A percentile compares a stretch with the other conserved stretches of the same genome.
phyloP scores from a whole-genome alignment of 495 filamentous ascomycete species.

The Xylaria flabelliformis region DNA sequence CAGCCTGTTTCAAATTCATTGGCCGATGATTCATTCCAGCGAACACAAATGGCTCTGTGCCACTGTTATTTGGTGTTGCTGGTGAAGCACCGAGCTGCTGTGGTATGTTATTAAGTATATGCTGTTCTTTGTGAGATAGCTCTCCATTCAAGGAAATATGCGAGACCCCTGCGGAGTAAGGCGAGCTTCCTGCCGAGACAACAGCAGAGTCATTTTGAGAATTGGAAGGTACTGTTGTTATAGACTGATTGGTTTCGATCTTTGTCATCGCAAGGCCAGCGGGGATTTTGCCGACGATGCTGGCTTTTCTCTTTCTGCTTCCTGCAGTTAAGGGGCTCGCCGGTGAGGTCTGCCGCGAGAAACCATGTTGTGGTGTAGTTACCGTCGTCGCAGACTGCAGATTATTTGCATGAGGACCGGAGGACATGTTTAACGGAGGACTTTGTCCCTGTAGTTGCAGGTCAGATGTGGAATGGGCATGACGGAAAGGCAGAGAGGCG shows the following conservation, averaged over 20 bases:
- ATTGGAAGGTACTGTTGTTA: slow-evolving; percentile 40
- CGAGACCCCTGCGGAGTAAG: slow-evolving; percentile 47
- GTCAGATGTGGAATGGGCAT: slow-evolving; percentile 28
- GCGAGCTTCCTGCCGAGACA: slow-evolving; percentile 48
- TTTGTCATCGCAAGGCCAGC: slow-evolving; percentile 79
- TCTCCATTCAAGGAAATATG: slow-evolving; percentile 52
- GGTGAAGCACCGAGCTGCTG: slow-evolving; percentile 63
- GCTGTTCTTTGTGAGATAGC: slow-evolving; percentile 37
- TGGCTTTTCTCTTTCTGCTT: slow-evolving; percentile 78
- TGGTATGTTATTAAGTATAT: slow-evolving; percentile 35
- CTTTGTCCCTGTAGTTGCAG: slow-evolving; percentile 31
- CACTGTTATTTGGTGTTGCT: slow-evolving; percentile 66
- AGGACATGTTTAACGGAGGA: slow-evolving; percentile 30
- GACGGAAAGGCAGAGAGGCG: slow-evolving; percentile 21
- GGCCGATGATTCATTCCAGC: slow-evolving; percentile 56
- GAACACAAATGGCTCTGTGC: slow-evolving; percentile 54
- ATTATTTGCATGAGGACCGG: slow-evolving; percentile 28
- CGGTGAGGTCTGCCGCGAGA: slow-evolving; percentile 78
- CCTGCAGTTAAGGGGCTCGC: slow-evolving; percentile 62
- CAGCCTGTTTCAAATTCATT: slow-evolving; percentile 62
- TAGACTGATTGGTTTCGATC: slow-evolving; percentile 62
- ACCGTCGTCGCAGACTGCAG: slow-evolving; percentile 54
- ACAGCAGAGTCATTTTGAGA: slow-evolving; percentile 42
- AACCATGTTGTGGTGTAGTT: slow-evolving; percentile 61
- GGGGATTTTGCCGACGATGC: slow-evolving; percentile 68